phyloP scores from a whole-genome alignment of 2,329 filamentous ascomycete genomes.

The Alternaria metachromatica region DNA sequence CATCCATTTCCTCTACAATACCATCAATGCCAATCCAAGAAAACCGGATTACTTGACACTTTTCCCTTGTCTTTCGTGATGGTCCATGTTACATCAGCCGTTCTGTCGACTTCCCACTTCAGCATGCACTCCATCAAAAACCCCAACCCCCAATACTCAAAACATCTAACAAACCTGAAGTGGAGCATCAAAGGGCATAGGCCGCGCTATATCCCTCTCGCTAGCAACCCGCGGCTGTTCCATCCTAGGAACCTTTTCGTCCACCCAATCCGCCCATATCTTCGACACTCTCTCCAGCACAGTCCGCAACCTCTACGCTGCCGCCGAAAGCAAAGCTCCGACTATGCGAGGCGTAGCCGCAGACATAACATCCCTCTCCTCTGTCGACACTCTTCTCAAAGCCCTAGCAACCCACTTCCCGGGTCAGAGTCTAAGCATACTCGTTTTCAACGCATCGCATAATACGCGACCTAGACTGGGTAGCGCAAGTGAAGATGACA shows the following conservation, averaged over 20 bases:
- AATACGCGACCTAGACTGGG: conserved; percentile 13
- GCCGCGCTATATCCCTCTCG: conserved; percentile 37
- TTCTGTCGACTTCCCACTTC: accelerated
- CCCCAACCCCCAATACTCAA: neutral
- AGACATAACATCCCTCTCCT: conserved; percentile 27
- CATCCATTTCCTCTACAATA: neutral
- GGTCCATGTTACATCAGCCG: neutral
- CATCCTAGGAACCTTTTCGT: conserved; percentile 40
- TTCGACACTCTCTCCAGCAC: conserved; percentile 34
- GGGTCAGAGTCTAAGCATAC: conserved; percentile 29
- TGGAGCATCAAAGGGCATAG: conserved; percentile 39
- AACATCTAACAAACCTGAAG: conserved; percentile 9
- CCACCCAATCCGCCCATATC: conserved; percentile 26
- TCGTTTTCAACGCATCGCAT: conserved; percentile 30
- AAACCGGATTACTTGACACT: accelerated
- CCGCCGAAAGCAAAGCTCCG: conserved; percentile 4
- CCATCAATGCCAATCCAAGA: neutral
- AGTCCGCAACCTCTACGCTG: conserved; percentile 22
- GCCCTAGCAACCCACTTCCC: conserved; percentile 20
- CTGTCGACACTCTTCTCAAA: conserved; percentile 15
- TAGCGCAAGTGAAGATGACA: conserved; percentile 15
- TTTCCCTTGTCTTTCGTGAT: neutral
- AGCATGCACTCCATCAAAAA: neutral
- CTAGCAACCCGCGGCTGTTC: conserved; percentile 38
- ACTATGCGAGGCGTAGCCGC: conserved; percentile 28